These are phyloP conservation scores for Pogostemon cablin DNA, from an alignment of 257 asterid genomes.

Conservation along the genomic window DNA sequence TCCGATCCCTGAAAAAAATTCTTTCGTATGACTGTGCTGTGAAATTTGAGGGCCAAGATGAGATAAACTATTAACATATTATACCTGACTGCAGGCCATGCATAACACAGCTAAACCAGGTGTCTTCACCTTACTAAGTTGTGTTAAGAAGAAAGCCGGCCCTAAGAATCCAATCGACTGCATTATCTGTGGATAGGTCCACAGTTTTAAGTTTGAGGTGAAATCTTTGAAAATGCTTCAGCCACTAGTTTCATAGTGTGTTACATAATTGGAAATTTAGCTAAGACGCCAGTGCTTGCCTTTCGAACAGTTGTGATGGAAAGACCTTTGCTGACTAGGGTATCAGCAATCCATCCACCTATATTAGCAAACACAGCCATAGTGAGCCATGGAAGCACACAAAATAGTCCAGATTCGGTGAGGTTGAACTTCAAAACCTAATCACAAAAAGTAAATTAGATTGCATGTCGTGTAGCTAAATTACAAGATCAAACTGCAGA, in stretches of 20 bases:
- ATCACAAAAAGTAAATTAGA: constrained; percentile 22
- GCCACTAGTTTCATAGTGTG: constrained; percentile 21
- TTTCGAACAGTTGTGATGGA: constrained; percentile 57
- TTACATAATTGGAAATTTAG: neutral
- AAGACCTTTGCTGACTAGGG: constrained; percentile 77
- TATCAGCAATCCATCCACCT: constrained; percentile 94
- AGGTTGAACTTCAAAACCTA: constrained; percentile 91
- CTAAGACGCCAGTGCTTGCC: constrained; percentile 30
- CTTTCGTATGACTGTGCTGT: neutral
- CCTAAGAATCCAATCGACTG: constrained; percentile 94
- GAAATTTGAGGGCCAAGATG: constrained; percentile 6
- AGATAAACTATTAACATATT: constrained; percentile 25
- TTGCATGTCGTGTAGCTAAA: neutral
- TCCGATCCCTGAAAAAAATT: constrained; percentile 71
- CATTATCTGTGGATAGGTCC: constrained; percentile 66
- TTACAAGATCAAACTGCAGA: constrained; percentile 6
- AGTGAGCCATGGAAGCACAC: constrained; percentile 88
- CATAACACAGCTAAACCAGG: constrained; percentile 91
- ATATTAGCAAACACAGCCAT: constrained; percentile 86
- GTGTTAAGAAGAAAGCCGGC: constrained; percentile 91
- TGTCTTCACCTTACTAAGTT: constrained; percentile 71
- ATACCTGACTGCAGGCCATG: constrained; percentile 98
- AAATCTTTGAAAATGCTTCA: constrained; percentile 12
- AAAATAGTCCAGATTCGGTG: constrained; percentile 84
- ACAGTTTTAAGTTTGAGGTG: neutral